Evolutionary conservation across 805 yeast genomes (phyloP).

Genomic region (Candida lessepsii): DNA sequence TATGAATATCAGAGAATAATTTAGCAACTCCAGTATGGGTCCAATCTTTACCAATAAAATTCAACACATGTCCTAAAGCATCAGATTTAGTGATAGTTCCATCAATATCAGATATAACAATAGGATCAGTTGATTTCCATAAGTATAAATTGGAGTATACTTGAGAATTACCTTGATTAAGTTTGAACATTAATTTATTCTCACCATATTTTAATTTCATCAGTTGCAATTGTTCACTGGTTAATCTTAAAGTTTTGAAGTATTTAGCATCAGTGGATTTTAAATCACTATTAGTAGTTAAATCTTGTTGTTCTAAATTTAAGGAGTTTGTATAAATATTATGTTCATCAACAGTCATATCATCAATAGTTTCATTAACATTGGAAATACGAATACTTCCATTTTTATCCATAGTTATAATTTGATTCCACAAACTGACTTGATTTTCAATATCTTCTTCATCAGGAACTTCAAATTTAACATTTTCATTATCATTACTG

Average conservation of each 20-base stretch:
- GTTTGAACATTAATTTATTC: constrained; percentile 75
- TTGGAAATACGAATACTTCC: constrained; percentile 63
- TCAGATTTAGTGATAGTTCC: constrained; percentile 98
- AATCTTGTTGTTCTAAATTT: constrained; percentile 19
- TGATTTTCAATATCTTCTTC: constrained; percentile 10
- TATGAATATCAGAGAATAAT: constrained; percentile 78
- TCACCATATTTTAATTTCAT: constrained; percentile 75
- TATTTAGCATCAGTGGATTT: constrained; percentile 28
- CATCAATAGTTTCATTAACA: constrained; percentile 42
- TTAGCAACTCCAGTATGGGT: constrained; percentile 95
- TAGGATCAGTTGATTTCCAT: constrained; percentile 83
- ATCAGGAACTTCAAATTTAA: constrained; percentile 3
- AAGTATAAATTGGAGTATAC: constrained; percentile 71
- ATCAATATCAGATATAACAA: constrained; percentile 95
- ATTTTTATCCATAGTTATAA: constrained; percentile 53
- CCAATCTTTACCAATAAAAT: constrained; percentile 96
- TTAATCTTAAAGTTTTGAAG: constrained; percentile 85
- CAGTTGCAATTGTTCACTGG: constrained; percentile 81
- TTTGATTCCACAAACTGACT: constrained; percentile 34
- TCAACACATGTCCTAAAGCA: constrained; percentile 93
- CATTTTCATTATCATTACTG: constrained; percentile 17
- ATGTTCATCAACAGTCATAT: constrained; percentile 12
- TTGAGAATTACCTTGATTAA: constrained; percentile 78
- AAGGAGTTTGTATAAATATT: constrained; percentile 21
- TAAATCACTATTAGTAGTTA: constrained; percentile 9